Percentiles rank a stretch among this genome's conserved stretches.
These are phyloP conservation scores for Coniosporium tulheliwenetii DNA, from an alignment of 2,329 filamentous ascomycete species.

Conservation along the genomic window DNA sequence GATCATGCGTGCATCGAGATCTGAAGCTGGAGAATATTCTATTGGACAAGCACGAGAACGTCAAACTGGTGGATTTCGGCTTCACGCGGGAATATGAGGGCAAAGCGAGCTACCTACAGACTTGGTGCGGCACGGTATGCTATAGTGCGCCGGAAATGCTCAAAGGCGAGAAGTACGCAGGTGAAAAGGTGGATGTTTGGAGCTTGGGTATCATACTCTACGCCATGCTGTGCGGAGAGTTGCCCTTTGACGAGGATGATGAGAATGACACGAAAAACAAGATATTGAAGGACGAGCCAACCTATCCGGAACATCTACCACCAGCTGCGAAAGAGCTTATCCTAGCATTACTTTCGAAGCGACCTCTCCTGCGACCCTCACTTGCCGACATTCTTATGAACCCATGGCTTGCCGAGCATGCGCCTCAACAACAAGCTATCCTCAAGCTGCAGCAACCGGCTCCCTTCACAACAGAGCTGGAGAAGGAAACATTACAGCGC, in stretches of 20 bases:
- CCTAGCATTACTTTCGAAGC: slow-evolving; percentile 71
- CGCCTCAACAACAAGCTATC: slow-evolving; percentile 76
- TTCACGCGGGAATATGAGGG: slow-evolving; percentile 97
- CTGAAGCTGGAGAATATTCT: slow-evolving; percentile 94
- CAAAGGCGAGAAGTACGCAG: slow-evolving; percentile 93
- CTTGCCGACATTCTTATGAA: slow-evolving; percentile 76
- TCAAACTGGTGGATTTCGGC: slow-evolving; percentile 95
- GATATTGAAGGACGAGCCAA: slow-evolving; percentile 75
- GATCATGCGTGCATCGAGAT: slow-evolving; percentile 91
- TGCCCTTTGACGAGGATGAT: slow-evolving; percentile 94
- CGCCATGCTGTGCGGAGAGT: slow-evolving; percentile 64
- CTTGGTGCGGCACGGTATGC: slow-evolving; percentile 93
- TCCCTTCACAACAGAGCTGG: slow-evolving; percentile 70
- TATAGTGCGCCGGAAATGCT: slow-evolving; percentile 98
- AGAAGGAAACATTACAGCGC: slow-evolving; percentile 80
- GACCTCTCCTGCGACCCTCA: slow-evolving; percentile 67
- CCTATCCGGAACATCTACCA: slow-evolving; percentile 67
- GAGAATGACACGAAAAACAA: slow-evolving; percentile 72
- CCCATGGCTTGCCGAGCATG: slow-evolving; percentile 75
- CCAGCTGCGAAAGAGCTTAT: slow-evolving; percentile 64
- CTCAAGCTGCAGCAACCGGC: slow-evolving; percentile 65
- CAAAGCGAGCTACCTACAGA: slow-evolving; percentile 85
- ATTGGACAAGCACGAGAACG: slow-evolving; percentile 90
- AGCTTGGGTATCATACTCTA: slow-evolving; percentile 76
- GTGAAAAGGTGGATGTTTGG: slow-evolving; percentile 96